phyloP scores from a whole-genome alignment of 768 basidiomycete genomes.

The Termitomyces sp. region DNA sequence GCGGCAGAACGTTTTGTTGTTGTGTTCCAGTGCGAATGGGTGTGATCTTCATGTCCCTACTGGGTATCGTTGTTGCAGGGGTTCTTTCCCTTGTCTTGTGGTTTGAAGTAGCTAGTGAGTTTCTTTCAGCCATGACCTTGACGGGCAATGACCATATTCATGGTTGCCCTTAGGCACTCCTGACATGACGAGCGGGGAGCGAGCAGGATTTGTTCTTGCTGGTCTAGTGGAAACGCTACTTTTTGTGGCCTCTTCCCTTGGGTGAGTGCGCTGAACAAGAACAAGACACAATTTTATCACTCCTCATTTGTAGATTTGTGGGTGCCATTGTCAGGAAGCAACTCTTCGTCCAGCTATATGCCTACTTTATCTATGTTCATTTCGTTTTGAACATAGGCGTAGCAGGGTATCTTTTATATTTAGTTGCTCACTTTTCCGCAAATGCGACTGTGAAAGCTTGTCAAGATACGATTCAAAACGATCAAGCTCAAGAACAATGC shows the following conservation, averaged over 20 bases:
- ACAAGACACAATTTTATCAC: neutral
- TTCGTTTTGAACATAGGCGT: constrained; percentile 49
- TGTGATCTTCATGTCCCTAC: constrained; percentile 46
- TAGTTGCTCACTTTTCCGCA: constrained; percentile 39
- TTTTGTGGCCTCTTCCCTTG: constrained; percentile 46
- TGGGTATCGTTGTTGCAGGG: constrained; percentile 51
- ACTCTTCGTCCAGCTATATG: constrained; percentile 49
- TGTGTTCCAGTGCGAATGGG: constrained; percentile 60
- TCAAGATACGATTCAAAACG: constrained; percentile 33
- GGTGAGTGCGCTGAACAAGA: constrained; percentile 28
- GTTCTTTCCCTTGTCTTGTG: constrained; percentile 49
- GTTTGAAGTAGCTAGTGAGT: constrained; percentile 58
- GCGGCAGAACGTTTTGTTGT: constrained; percentile 52
- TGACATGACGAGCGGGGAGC: constrained; percentile 26
- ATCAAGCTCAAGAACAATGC: constrained; percentile 39
- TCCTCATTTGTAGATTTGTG: constrained; percentile 37
- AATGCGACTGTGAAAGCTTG: constrained; percentile 40
- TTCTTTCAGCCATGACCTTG: neutral
- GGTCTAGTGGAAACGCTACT: constrained; percentile 51
- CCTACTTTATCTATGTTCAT: constrained; percentile 52
- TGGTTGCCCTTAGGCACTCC: constrained; percentile 22
- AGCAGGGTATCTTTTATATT: constrained; percentile 45
- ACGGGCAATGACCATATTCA: neutral
- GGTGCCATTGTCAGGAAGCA: constrained; percentile 62
- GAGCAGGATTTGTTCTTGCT: constrained; percentile 40